These are phyloP conservation scores for Pleurotus sapidus DNA, from an alignment of 768 basidiomycete species.

Conservation along the genomic window DNA sequence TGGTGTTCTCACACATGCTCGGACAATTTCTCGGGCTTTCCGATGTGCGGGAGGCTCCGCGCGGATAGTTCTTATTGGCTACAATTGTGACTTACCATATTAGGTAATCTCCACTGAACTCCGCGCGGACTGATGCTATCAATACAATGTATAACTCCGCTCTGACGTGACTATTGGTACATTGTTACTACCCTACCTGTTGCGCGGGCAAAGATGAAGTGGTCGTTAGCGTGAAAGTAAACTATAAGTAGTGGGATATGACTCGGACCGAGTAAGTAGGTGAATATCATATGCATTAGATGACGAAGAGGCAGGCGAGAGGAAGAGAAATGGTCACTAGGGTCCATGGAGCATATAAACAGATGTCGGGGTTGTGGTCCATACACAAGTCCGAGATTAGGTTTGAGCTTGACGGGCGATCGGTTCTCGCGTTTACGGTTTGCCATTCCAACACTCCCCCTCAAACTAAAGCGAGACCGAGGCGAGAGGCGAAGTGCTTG, in stretches of 20 bases:
- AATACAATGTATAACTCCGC: too few species aligned
- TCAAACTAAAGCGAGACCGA: slow-evolving; percentile 7
- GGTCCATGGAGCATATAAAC: not conserved
- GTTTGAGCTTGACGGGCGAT: not conserved
- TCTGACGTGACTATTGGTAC: too few species aligned
- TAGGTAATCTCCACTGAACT: too few species aligned
- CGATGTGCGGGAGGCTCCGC: too few species aligned
- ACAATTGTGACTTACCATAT: too few species aligned
- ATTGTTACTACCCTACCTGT: too few species aligned
- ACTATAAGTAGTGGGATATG: not conserved
- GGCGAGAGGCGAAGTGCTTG: slow-evolving; percentile 4
- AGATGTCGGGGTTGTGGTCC: not conserved
- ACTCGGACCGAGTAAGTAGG: not conserved
- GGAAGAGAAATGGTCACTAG: not conserved
- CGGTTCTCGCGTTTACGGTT: not conserved
- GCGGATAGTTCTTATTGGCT: too few species aligned
- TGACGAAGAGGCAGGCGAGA: not conserved
- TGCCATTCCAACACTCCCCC: not conserved
- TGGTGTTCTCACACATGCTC: too few species aligned
- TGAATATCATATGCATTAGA: not conserved
- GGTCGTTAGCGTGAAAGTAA: not conserved
- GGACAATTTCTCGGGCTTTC: too few species aligned
- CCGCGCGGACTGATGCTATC: too few species aligned
- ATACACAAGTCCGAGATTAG: not conserved
- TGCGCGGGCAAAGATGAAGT: not conserved